Conservation (phyloP, 345 rosid genomes). For the Passiflora organensis region DNA sequence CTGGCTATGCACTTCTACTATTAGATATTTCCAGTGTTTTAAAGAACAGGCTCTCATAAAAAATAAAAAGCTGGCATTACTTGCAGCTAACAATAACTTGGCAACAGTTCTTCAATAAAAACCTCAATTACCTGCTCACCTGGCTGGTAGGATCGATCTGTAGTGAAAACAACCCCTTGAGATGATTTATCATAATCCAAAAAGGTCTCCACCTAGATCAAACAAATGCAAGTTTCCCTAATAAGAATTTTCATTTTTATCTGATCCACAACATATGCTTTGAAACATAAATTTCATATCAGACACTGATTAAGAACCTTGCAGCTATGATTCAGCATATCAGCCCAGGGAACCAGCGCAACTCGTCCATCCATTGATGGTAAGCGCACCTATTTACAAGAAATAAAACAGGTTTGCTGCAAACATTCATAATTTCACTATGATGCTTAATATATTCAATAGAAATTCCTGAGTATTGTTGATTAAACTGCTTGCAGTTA, state of each 20-base stretch:
- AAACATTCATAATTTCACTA: too few species aligned
- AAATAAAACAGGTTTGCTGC: conserved; percentile 2
- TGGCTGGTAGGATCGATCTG: conserved; percentile 82
- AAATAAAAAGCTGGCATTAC: background rate
- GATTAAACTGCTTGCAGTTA: too few species aligned
- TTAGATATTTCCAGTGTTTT: too few species aligned
- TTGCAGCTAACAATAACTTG: background rate
- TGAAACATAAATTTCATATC: background rate
- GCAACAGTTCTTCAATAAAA: background rate
- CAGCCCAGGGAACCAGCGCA: conserved; percentile 99
- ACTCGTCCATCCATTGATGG: conserved; percentile 92
- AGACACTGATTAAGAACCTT: conserved; percentile 42
- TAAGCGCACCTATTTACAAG: conserved; percentile 58
- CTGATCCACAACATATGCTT: background rate
- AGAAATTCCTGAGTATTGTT: too few species aligned
- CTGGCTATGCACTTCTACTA: too few species aligned
- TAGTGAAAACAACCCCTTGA: conserved; percentile 72
- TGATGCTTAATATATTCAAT: too few species aligned
- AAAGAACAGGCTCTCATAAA: too few species aligned
- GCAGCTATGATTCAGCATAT: conserved; percentile 93
- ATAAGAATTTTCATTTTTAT: background rate
- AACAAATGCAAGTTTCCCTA: conserved; percentile 12
- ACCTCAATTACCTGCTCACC: conserved; percentile 86
- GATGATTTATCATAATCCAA: conserved; percentile 89
- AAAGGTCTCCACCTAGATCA: conserved; percentile 75